Evolutionary conservation across 108 stramenopile genomes (phyloP), one percentile per base, ranked within the genome.

Genomic region (Cyclotella atomus): DNA sequence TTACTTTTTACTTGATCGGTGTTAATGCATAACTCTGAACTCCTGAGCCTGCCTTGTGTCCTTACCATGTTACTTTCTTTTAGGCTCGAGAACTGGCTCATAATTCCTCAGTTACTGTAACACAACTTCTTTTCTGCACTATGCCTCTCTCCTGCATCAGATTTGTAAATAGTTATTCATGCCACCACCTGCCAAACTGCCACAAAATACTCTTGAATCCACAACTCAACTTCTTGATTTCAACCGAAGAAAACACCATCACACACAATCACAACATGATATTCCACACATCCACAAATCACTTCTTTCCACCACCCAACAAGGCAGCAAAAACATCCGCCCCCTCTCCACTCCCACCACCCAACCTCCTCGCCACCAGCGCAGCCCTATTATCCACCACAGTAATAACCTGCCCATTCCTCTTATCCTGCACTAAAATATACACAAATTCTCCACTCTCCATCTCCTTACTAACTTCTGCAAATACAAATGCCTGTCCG

Each of bases 381-480:
- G 84, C 83, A 23, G 82, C 73, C 43, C 96, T 80, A 53, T 95
- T 93, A 68, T 97, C 96, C 35, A 79, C 64, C 10, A 96, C 77
- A 19, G 91, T 93, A 33, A 91, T 75, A 1, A 93, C 92, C 19
- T 73, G 76, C 3, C 93, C 94, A 65, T 88, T 89, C 24, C 83
- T 59, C 79, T 93, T 91, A 85, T 97, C 96, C 76, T 98, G 97
- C 27, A 98, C 96, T 83, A 97, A 73, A 38, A 95, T 70, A 57
- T 98, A 98, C 33, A 98, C 96, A 71, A 93, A 98, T 70, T 96
- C 96, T 0, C 94, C 97, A 32, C 73, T 80, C 0, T 91, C 84
- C 92, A 94, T 94, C 16, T 83, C 83, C 50, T 67, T 77, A 7
- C 83, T 83, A 4, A 94, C 91, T 77, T 97, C 96, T 12, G 94